Percentiles rank a stretch among this genome's conserved stretches.
These are phyloP conservation scores for Epichloe amarillans DNA, from an alignment of 2,329 filamentous ascomycete species.

Conservation along the genomic window DNA sequence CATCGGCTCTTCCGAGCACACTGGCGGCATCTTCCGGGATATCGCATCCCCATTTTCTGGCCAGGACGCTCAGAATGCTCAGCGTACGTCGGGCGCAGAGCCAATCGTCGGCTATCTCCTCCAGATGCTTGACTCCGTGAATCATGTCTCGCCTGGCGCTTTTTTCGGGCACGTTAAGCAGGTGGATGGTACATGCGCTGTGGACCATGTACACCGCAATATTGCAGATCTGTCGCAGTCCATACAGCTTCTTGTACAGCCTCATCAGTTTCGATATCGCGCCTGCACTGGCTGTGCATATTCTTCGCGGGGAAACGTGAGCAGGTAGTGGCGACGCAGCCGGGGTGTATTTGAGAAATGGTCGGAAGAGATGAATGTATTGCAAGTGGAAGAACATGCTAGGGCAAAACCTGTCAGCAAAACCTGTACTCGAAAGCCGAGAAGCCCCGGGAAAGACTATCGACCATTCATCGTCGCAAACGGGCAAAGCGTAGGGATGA, in stretches of 20 bases:
- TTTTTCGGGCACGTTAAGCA: constrained; percentile 81
- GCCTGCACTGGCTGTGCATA: constrained; percentile 80
- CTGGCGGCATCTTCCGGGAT: constrained; percentile 70
- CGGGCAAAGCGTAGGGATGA: background rate
- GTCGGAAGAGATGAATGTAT: constrained; percentile 89
- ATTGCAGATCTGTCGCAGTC: constrained; percentile 87
- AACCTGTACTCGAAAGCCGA: background rate
- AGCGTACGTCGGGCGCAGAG: constrained; percentile 75
- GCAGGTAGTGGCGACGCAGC: constrained; percentile 68
- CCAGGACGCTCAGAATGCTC: constrained; percentile 70
- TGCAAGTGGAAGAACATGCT: constrained; percentile 98
- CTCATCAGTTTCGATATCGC: constrained; percentile 90
- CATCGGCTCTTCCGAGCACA: constrained; percentile 65
- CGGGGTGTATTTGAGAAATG: constrained; percentile 83
- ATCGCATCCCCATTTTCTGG: constrained; percentile 79
- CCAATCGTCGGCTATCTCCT: constrained; percentile 95
- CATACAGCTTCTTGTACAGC: constrained; percentile 84
- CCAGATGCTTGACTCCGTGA: constrained; percentile 79
- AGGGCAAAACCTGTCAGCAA: constrained; percentile 11
- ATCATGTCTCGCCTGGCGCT: constrained; percentile 80
- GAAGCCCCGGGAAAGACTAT: background rate
- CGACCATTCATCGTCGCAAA: too few species aligned
- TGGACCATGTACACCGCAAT: constrained; percentile 93
- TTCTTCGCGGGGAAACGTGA: constrained; percentile 79
- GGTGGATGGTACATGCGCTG: constrained; percentile 85